Evolutionary conservation across 1,139 yeast genomes (phyloP).

Genomic region (Nakaseomyces bracarensis): DNA sequence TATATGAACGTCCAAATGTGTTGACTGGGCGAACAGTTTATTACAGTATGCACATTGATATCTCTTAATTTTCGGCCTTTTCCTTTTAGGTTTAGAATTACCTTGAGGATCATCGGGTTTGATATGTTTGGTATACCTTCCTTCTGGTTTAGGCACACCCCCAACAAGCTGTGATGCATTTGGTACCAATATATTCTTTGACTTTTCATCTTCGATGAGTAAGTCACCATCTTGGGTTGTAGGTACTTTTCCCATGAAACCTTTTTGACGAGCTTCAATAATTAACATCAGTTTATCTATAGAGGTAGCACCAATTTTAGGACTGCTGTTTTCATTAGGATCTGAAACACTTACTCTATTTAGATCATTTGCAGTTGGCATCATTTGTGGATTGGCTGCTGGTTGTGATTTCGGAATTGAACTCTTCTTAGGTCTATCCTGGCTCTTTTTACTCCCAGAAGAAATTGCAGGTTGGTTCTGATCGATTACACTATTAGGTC

Average conservation of each 20-base stretch:
- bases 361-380: background rate
- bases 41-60: slow-evolving; percentile 67
- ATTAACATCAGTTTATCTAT: slow-evolving; percentile 86
- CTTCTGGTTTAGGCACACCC: slow-evolving; percentile 65
- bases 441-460: background rate
- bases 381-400: background rate
- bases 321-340: slow-evolving; percentile 7
- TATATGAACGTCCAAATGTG: slow-evolving; percentile 72
- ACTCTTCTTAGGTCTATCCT: background rate
- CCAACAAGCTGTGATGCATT: slow-evolving; percentile 64
- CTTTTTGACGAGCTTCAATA: slow-evolving; percentile 77
- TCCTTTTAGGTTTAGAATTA: background rate
- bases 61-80: slow-evolving; percentile 39
- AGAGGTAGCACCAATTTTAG: slow-evolving; percentile 69
- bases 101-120: background rate
- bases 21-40: slow-evolving; percentile 63
- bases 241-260: slow-evolving; percentile 51
- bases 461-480: background rate
- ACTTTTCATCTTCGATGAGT: slow-evolving; percentile 18
- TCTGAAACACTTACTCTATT: slow-evolving; percentile 3
- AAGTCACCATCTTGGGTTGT: slow-evolving; percentile 54
- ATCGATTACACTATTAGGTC: background rate
- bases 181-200: slow-evolving; percentile 43
- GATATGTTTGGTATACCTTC: slow-evolving; percentile 9
- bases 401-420: background rate